A percentile compares a stretch with the other conserved stretches of the same genome.
These are phyloP conservation scores for Liriodendron chinense DNA, from an alignment of 164 flowering plant species.

Conservation along the genomic window DNA sequence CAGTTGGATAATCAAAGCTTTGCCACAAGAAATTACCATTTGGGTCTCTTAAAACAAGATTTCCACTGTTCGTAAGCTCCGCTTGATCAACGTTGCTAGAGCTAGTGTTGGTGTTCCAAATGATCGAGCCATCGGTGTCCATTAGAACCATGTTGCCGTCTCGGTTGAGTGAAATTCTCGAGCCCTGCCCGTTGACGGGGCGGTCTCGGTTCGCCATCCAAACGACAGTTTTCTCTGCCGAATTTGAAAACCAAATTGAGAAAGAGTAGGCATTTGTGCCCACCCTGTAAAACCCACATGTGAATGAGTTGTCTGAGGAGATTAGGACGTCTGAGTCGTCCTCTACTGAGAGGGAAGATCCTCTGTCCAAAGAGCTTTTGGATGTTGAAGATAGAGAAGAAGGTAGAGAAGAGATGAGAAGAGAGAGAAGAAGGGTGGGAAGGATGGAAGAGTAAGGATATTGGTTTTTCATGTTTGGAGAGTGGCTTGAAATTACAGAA, in stretches of 20 bases:
- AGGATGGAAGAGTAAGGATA: background rate
- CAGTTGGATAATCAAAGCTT: slow-evolving; percentile 18
- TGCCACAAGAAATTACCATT: slow-evolving; percentile 11
- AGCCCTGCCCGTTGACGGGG: slow-evolving; percentile 15
- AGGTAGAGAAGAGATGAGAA: background rate
- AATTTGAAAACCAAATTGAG: slow-evolving; percentile 24
- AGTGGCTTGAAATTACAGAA: background rate
- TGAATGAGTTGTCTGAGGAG: slow-evolving; percentile 16
- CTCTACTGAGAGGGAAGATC: slow-evolving; percentile 19
- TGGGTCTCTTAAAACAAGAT: slow-evolving; percentile 12
- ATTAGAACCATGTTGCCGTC: slow-evolving; percentile 9
- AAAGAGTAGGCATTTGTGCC: slow-evolving; percentile 15
- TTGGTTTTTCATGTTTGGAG: slow-evolving; percentile 6
- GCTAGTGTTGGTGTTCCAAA: slow-evolving; percentile 18
- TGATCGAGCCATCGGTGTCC: slow-evolving; percentile 8
- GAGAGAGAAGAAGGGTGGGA: background rate
- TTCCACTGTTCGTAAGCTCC: slow-evolving; percentile 6
- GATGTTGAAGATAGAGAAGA: slow-evolving; percentile 3
- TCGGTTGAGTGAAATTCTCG: slow-evolving; percentile 3
- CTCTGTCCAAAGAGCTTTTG: slow-evolving; percentile 6
- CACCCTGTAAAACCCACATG: slow-evolving; percentile 13
- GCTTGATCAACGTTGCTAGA: background rate
- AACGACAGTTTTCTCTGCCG: slow-evolving; percentile 8
- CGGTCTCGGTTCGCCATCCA: slow-evolving; percentile 18
- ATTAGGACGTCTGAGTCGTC: slow-evolving; percentile 11